These are phyloP conservation scores for Exophiala viscosa DNA, from an alignment of 2,329 filamentous ascomycete species.

Conservation along the genomic window DNA sequence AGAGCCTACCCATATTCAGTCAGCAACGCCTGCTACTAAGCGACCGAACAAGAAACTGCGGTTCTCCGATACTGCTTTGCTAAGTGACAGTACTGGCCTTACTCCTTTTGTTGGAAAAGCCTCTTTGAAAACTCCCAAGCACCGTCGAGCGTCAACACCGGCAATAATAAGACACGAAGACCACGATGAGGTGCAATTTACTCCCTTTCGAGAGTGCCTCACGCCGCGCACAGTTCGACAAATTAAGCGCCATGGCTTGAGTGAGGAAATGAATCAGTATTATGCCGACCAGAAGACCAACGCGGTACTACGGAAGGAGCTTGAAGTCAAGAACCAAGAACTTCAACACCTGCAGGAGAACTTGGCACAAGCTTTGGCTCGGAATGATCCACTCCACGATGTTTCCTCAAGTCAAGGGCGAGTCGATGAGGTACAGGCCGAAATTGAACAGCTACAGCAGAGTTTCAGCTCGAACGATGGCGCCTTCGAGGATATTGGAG, in stretches of 20 bases:
- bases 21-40: slow-evolving; percentile 24
- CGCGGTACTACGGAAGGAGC: slow-evolving; percentile 26
- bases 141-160: slow-evolving; percentile 23
- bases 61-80: slow-evolving; percentile 43
- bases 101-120: slow-evolving; percentile 43
- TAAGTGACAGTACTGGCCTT: slow-evolving; percentile 36
- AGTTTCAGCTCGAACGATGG: slow-evolving; percentile 21
- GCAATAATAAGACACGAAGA: slow-evolving; percentile 31
- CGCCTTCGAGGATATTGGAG: slow-evolving; percentile 9
- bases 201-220: slow-evolving; percentile 42
- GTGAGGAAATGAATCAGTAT: slow-evolving; percentile 45
- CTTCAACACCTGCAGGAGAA: slow-evolving; percentile 30
- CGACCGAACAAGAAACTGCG: slow-evolving; percentile 41
- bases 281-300: slow-evolving; percentile 39
- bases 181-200: slow-evolving; percentile 41
- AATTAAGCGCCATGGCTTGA: slow-evolving; percentile 43
- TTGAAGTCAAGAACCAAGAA: slow-evolving; percentile 32
- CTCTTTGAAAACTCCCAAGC: slow-evolving; percentile 33
- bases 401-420: slow-evolving; percentile 17
- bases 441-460: slow-evolving; percentile 28
- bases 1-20: neutral
- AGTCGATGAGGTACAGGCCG: slow-evolving; percentile 29
- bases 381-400: slow-evolving; percentile 1
- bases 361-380: slow-evolving; percentile 24
- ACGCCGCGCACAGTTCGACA: slow-evolving; percentile 42